Evolutionary conservation across 2,329 filamentous ascomycete genomes (phyloP), one percentile per base, ranked within the genome.

Genomic region (Fusarium siculi): DNA sequence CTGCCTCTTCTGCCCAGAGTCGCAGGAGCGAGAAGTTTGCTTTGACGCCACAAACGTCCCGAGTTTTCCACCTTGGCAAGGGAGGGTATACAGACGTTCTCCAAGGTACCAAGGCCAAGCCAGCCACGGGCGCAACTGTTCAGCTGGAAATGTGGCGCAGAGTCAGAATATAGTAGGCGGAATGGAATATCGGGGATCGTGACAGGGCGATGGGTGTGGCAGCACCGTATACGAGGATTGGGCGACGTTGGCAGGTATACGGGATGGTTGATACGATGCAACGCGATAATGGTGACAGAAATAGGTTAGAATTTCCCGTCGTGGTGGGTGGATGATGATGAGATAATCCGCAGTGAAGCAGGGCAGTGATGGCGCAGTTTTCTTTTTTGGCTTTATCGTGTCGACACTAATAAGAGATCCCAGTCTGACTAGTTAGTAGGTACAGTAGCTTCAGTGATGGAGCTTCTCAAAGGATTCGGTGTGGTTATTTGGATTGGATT

Each of bases 61-160:
- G 62, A 68, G 52, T 66, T 68, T 65, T 66, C 63, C 71, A 74
- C 58, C 71, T 74, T 74, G 71, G 71, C 71, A 74, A 74, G 71
- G 71, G 63, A 74, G 59, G 30, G 19, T 61, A 37, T 52, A 47
- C 53, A 44, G 44, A 73, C 39, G 70, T 65, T 34, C 30, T 52
- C 49, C 39, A 64, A 21, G 62, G 61, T 65, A 43, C 30, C 30
- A 30, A 30, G 30, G 30, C 42, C 15, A 43, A 43, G 57, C 55
- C 46, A 46, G 56, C 47, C 60, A 73, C 60, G 23, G 23, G 44
- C 56, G 49, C 36, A 60, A 52, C 53, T 49, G 36, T 55, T 42
- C 43, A 61, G 34, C 58, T 64, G n/a, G 49, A 71, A 59, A 63
- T 61, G 70, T 74, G 70, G 70, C 71, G 70, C 49, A 71, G 50